Evolutionary conservation across 441 rosid genomes (phyloP), one percentile per base, ranked within the genome.

Genomic region (Pelargonium exstipulatum): DNA sequence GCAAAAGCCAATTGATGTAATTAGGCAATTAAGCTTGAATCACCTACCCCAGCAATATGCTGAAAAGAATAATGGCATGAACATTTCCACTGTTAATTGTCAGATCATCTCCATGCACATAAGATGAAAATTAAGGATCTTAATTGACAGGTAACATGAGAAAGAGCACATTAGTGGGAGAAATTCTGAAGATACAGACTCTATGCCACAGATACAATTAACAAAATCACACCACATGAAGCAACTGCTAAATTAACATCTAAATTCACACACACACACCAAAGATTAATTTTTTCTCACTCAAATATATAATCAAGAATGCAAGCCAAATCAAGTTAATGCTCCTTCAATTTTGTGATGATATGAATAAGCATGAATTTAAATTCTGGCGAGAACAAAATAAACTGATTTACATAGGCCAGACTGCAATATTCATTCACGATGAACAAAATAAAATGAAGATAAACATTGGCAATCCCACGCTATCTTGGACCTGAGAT

Each of bases 401-500:
- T 53, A 17, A 53, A 53, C 24, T 53, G 6, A 14, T 13, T 51
- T 51, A 14, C 58, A 51, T 18, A 53, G 60, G 60, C 22, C 60
- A 53, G 7, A 53, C 60, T 14, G 20, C 20, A 53, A 53, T 57
- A 67, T 65, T 68, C 69, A 68, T 67, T 45, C 67, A 42, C 24
- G 72, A 37, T 37, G 66, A 8, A 67, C 64, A 76, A 53, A 69
- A 77, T 69, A 73, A 61, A 26, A 72, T 18, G 71, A 2, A 1
- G 40, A 40, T 57, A 20, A 48, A 40, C 65, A 8, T 35, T 12
- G 46, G 37, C 35, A 62, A 69, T 3, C 64, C 40, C 63, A 16
- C 16, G 42, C 80, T 82, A 92, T 81, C 98, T 86, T 8, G 96
- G 98, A 2, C 98, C 96, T 1, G 95, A 92, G 51, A 92, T 74